Evolutionary conservation across 2,329 filamentous ascomycete species (phyloP).

Genomic region (Fusarium nematophilum): DNA sequence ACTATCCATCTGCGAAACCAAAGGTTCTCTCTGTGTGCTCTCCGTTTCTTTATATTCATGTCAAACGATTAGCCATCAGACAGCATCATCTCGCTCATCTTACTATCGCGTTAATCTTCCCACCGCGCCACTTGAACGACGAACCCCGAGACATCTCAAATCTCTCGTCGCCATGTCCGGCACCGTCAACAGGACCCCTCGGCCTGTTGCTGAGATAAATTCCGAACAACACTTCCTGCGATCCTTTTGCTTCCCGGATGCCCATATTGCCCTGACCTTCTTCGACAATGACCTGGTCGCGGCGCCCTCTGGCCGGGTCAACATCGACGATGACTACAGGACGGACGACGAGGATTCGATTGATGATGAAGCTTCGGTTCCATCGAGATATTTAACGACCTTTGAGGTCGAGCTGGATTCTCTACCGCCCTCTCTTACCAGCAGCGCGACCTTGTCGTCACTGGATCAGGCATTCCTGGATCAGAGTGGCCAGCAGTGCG

Average conservation of each 20-base stretch:
- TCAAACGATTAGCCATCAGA: too few relatives aligned
- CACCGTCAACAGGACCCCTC: neutral
- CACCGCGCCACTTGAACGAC: neutral
- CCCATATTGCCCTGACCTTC: neutral
- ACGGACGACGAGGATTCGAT: neutral
- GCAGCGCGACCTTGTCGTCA: neutral
- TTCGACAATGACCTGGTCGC: conserved; percentile 23
- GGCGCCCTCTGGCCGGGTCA: neutral
- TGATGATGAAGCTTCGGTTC: neutral
- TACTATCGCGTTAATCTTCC: neutral
- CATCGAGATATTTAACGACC: neutral
- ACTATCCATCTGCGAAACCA: too few relatives aligned
- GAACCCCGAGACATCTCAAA: too few relatives aligned
- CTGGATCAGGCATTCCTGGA: neutral
- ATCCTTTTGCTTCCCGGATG: conserved; percentile 13
- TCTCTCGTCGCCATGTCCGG: neutral
- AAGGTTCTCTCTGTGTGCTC: too few relatives aligned
- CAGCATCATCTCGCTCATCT: neutral
- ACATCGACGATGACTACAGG: conserved; percentile 1
- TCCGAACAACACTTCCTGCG: neutral
- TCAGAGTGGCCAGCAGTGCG: too few relatives aligned
- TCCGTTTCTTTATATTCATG: neutral
- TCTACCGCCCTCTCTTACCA: neutral
- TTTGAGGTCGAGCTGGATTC: neutral
- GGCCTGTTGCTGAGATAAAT: neutral